Evolutionary conservation across 129 eudicot species (phyloP), one percentile per base, ranked within the genome.

Genomic region (Kitagawia praeruptora): DNA sequence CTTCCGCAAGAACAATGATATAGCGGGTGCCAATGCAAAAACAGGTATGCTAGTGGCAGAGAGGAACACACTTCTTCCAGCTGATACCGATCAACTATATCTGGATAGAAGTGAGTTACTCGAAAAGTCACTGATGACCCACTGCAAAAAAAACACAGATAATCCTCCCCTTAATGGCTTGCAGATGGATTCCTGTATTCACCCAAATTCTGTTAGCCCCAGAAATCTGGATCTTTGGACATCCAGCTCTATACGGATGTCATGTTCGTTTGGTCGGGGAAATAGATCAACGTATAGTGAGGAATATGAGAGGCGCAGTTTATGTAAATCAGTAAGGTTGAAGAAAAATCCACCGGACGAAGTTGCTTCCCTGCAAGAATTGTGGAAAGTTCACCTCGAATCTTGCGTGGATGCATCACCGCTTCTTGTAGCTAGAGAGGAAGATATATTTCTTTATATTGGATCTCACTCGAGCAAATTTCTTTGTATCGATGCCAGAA

Each of bases 371-470:
- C 53, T 95, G 83, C 89, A 74, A 72, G 78, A 87, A 78, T 39
- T 84, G 16, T 95, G 98, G 98, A 92, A 84, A 81, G 96, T 92
- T 67, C 73, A 89, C 80, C 77, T 92, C 90, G 89, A 82, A 69
- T 92, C 98, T 83, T 95, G 98, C 44, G 92, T 95, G 85, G 98
- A 95, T 88, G 98, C 98, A 23, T 95, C 98, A 28, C 98, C 97
- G 28, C 91, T 95, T 49, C 53, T 95, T 83, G 91, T 92, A 71
- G 84, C 69, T 67, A 88, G 85, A 79, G 96, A 82, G 78, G 79
- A 81, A 19, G 87, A 89, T 38, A 77, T 87, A 42, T 90, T 72
- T 77, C 79, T 95, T 41, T 90, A 86, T 81, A 87, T 95, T 83
- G 98, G 98, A 79, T 90, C 98, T 86, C 98, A 95, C 79, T 92